These are phyloP conservation scores for Linum trigynum DNA, from an alignment of 345 rosid species.

Conservation along the genomic window DNA sequence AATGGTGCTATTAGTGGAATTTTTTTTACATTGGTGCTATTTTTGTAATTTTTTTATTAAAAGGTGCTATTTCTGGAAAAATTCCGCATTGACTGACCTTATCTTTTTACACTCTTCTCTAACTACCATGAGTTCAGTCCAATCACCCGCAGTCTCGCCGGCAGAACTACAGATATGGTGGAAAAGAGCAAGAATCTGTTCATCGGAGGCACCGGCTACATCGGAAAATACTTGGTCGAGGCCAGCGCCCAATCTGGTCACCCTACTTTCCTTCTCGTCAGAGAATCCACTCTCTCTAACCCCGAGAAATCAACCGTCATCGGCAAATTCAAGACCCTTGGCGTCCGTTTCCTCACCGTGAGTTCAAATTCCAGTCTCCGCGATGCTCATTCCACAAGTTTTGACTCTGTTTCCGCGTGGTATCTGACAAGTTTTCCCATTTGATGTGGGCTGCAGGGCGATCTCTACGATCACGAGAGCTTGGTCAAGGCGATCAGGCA, in stretches of 20 bases:
- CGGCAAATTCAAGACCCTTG: slow-evolving; percentile 5
- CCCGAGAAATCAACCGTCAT: slow-evolving; percentile 18
- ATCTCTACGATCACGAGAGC: background rate
- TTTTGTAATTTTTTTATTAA: too few species aligned
- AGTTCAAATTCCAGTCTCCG: background rate
- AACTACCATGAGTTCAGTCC: too few species aligned
- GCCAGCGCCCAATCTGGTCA: slow-evolving; percentile 41
- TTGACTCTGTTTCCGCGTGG: too few species aligned
- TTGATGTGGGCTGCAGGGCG: background rate
- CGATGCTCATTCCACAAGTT: too few species aligned
- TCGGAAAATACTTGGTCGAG: slow-evolving; percentile 49
- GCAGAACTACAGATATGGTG: slow-evolving; percentile 10
- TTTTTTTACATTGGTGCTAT: too few species aligned
- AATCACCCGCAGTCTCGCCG: too few species aligned
- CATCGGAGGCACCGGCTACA: slow-evolving; percentile 63
- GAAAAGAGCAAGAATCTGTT: slow-evolving; percentile 45
- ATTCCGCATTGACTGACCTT: too few species aligned
- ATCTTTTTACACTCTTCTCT: too few species aligned
- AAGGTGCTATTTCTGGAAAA: too few species aligned
- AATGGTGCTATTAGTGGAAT: too few species aligned
- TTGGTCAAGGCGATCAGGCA: slow-evolving; percentile 5
- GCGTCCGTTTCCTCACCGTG: slow-evolving; percentile 10
- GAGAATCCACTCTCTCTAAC: slow-evolving; percentile 29
- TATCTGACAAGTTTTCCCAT: too few species aligned
- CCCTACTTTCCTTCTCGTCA: slow-evolving; percentile 48